Evolutionary conservation across 73 alveolate genomes (phyloP).

Genomic region (Stentor roeselii): DNA sequence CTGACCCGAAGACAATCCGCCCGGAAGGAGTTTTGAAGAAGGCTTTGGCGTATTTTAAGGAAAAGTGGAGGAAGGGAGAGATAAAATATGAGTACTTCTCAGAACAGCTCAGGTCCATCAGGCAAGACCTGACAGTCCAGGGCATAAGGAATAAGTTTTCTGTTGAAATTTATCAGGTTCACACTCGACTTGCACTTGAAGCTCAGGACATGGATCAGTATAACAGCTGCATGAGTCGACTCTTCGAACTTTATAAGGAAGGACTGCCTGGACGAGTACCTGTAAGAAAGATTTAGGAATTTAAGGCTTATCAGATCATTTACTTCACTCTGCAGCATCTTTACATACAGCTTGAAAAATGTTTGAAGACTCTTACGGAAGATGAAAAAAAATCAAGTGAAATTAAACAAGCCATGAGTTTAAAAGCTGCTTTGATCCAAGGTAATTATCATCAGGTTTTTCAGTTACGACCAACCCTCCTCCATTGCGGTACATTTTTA

Average conservation of each 20-base stretch:
- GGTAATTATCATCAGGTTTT: slow-evolving; percentile 60
- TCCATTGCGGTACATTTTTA: slow-evolving; percentile 54
- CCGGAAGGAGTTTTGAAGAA: slow-evolving; percentile 62
- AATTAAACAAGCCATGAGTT: slow-evolving; percentile 45
- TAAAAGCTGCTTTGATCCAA: slow-evolving; percentile 35
- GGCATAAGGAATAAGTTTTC: slow-evolving; percentile 55
- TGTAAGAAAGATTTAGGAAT: slow-evolving; percentile 41
- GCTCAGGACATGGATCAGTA: slow-evolving; percentile 64
- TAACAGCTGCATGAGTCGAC: slow-evolving; percentile 64
- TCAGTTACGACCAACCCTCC: slow-evolving; percentile 54
- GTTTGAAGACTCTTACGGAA: slow-evolving; percentile 41
- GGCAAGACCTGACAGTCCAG: slow-evolving; percentile 74
- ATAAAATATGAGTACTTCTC: slow-evolving; percentile 57
- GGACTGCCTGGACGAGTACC: slow-evolving; percentile 57
- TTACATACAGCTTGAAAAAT: slow-evolving; percentile 45
- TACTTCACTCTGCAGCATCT: slow-evolving; percentile 48
- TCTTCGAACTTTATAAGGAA: slow-evolving; percentile 45
- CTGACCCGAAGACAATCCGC: slow-evolving; percentile 74
- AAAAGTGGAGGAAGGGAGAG: slow-evolving; percentile 52
- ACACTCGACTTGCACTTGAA: slow-evolving; percentile 72
- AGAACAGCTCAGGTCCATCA: slow-evolving; percentile 63
- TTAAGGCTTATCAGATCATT: slow-evolving; percentile 59
- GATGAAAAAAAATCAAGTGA: slow-evolving; percentile 36
- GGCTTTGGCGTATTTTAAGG: slow-evolving; percentile 47
- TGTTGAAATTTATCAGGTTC: slow-evolving; percentile 72